These are phyloP conservation scores for Rosellinia necatrix DNA, from an alignment of 2,329 filamentous ascomycete species.

Conservation along the genomic window DNA sequence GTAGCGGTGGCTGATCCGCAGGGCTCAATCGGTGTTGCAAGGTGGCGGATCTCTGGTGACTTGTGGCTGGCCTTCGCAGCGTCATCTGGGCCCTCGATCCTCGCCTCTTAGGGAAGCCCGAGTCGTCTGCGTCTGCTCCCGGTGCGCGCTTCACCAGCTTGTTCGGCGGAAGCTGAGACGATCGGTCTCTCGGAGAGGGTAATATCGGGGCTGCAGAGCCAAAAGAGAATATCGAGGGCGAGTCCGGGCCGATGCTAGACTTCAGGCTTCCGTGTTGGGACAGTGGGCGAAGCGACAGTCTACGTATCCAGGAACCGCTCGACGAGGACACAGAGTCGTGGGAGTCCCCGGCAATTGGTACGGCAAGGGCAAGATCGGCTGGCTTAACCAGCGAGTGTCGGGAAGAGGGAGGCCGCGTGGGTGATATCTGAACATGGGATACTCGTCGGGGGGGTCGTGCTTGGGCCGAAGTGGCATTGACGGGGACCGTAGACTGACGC, in stretches of 20 bases:
- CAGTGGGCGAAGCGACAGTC: conserved; percentile 67
- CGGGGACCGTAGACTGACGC: conserved; percentile 26
- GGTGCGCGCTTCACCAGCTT: conserved; percentile 77
- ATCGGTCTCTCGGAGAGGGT: conserved; percentile 44
- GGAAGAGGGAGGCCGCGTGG: conserved; percentile 46
- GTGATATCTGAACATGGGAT: conserved; percentile 45
- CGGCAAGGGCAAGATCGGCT: conserved; percentile 29
- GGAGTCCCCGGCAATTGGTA: conserved; percentile 47
- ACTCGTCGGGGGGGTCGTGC: conserved; percentile 38
- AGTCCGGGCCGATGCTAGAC: conserved; percentile 68
- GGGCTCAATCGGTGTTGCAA: conserved; percentile 56
- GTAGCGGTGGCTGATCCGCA: conserved; percentile 33
- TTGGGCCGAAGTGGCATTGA: conserved; percentile 28
- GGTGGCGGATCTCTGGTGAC: conserved; percentile 76
- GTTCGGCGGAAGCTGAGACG: conserved; percentile 63
- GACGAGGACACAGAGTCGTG: conserved; percentile 66
- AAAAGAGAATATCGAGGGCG: conserved; percentile 69
- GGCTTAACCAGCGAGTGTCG: conserved; percentile 50
- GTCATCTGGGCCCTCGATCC: conserved; percentile 65
- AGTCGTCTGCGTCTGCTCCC: conserved; percentile 54
- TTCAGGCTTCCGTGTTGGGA: conserved; percentile 68
- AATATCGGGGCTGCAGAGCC: conserved; percentile 70
- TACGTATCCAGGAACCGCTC: conserved; percentile 72
- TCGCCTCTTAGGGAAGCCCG: conserved; percentile 49
- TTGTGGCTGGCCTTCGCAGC: conserved; percentile 75